A percentile compares a stretch with the other conserved stretches of the same genome.
Conservation (phyloP, 495 filamentous ascomycete species). For the Penicillium atrosanguineum region DNA sequence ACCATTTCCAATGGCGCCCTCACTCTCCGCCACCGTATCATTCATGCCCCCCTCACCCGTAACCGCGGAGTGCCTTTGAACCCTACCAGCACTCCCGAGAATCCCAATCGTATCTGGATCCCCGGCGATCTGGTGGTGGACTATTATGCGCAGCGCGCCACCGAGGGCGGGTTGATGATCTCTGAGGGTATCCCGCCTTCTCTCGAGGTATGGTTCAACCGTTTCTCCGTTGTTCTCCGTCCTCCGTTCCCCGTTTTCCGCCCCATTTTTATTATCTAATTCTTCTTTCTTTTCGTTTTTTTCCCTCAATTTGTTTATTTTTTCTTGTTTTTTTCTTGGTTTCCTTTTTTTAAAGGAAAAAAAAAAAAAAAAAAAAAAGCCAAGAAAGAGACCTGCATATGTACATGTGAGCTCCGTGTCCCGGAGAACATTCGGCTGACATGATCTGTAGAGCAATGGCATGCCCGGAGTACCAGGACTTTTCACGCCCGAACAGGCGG, state of each 20-base stretch:
- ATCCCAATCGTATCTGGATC: constrained; percentile 44
- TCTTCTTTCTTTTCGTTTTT: neutral
- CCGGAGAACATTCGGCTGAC: neutral
- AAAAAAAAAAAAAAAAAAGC: too few species aligned
- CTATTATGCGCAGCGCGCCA: constrained; percentile 55
- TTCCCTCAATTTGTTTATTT: too few species aligned
- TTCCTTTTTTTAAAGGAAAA: too few species aligned
- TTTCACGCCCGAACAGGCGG: constrained; percentile 43
- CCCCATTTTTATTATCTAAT: neutral
- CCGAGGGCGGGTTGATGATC: constrained; percentile 53
- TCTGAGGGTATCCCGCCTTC: constrained; percentile 54
- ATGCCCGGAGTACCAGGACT: constrained; percentile 52
- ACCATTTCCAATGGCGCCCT: constrained; percentile 46
- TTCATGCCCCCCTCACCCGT: constrained; percentile 56
- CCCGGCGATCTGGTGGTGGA: constrained; percentile 47
- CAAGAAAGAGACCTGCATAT: too few species aligned
- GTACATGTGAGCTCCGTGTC: neutral
- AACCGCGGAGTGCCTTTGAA: constrained; percentile 45
- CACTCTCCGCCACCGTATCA: constrained; percentile 51
- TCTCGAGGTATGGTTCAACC: constrained; percentile 30
- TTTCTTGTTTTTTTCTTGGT: too few species aligned
- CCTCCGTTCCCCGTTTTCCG: neutral
- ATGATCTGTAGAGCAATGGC: constrained; percentile 31
- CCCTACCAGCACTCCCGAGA: constrained; percentile 38
- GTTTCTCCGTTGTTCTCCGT: neutral